phyloP scores from a whole-genome alignment of 2,329 filamentous ascomycete genomes.

The Zasmidium cellare region DNA sequence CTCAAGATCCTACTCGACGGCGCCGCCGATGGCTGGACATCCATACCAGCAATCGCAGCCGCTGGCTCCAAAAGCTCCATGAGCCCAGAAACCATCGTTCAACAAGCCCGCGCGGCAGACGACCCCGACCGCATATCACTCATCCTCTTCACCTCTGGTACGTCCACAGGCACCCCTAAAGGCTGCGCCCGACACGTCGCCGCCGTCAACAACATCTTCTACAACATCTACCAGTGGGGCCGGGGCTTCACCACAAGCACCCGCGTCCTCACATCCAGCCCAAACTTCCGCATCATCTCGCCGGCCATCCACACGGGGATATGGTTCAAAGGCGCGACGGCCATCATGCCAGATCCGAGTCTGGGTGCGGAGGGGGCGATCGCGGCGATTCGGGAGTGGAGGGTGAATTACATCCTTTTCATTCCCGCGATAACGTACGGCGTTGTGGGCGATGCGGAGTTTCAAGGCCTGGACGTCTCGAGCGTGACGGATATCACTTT shows the following conservation, averaged over 20 bases:
- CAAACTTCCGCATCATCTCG: slow-evolving; percentile 23
- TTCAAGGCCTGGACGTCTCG: slow-evolving; percentile 6
- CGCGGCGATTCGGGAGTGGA: slow-evolving; percentile 14
- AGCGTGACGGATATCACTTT: slow-evolving; percentile 5
- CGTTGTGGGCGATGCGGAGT: slow-evolving; percentile 9
- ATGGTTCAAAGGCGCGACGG: slow-evolving; percentile 17
- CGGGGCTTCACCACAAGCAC: background rate
- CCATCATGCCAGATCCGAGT: slow-evolving; percentile 17
- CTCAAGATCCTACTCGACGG: slow-evolving; percentile 15
- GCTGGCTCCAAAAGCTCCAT: background rate
- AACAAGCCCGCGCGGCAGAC: slow-evolving; percentile 10
- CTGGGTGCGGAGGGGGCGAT: slow-evolving; percentile 8
- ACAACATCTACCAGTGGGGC: background rate
- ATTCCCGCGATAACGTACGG: slow-evolving; percentile 18
- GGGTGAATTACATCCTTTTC: slow-evolving; percentile 14
- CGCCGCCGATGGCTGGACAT: background rate
- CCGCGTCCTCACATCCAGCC: slow-evolving; percentile 4
- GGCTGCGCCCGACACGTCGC: slow-evolving; percentile 14
- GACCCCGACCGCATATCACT: slow-evolving; percentile 9
- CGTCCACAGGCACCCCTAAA: slow-evolving; percentile 19
- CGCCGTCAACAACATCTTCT: slow-evolving; percentile 1
- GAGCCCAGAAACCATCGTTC: background rate
- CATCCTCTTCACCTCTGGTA: slow-evolving; percentile 21
- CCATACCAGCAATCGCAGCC: background rate
- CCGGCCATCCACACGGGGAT: slow-evolving; percentile 8